These are phyloP conservation scores for Hanseniaspora jakobsenii DNA, from an alignment of 805 yeast species.

Conservation along the genomic window DNA sequence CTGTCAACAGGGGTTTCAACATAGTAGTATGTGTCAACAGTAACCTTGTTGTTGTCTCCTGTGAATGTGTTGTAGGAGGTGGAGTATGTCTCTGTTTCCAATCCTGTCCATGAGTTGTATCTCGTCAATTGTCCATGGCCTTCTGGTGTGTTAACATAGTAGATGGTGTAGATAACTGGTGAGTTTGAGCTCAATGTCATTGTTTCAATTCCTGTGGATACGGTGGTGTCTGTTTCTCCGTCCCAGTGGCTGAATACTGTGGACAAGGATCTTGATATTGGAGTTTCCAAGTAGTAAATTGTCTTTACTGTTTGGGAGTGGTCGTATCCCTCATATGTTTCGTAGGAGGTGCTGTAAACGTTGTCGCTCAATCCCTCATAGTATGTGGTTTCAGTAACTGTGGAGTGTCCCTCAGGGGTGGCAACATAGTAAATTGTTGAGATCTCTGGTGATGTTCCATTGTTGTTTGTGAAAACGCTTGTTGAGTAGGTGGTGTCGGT, in stretches of 20 bases:
- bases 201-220: neutral
- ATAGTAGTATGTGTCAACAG: conserved; percentile 17
- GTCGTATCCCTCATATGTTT: conserved; percentile 7
- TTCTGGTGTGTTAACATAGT: conserved; percentile 7
- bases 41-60: conserved; percentile 17
- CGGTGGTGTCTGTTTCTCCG: neutral
- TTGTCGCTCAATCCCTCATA: neutral
- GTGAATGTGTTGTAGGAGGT: conserved; percentile 13
- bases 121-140: conserved; percentile 2
- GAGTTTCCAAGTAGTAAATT: conserved; percentile 17
- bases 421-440: conserved; percentile 18
- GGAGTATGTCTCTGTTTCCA: conserved; percentile 15
- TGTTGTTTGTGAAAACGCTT: neutral
- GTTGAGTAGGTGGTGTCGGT: conserved; percentile 1
- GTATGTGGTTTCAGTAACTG: neutral
- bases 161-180: neutral
- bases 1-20: conserved; percentile 17
- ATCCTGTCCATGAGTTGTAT: conserved; percentile 15
- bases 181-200: neutral
- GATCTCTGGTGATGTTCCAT: neutral
- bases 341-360: conserved; percentile 2
- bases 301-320: conserved; percentile 16
- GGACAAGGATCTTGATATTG: conserved; percentile 12
- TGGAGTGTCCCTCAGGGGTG: conserved; percentile 15
- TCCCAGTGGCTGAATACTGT: neutral